Percentiles rank a stretch among this genome's conserved stretches.
phyloP scores from a whole-genome alignment of 352 stramenopile genomes.

The Pythium diclinum region DNA sequence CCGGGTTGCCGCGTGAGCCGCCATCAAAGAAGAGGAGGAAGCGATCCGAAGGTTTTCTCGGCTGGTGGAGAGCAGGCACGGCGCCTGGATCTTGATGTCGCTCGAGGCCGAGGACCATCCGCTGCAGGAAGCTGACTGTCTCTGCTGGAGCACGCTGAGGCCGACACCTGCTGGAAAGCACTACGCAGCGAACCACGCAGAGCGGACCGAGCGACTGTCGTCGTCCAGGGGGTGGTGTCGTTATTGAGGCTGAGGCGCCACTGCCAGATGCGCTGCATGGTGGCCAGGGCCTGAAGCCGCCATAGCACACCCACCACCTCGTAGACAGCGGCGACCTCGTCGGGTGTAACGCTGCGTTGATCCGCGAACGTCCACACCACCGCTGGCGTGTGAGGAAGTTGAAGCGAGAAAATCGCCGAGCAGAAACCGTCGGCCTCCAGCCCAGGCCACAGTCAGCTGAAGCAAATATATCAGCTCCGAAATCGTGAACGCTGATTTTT shows the following conservation, averaged over 20 bases:
- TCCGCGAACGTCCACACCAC: neutral
- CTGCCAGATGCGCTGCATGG: neutral
- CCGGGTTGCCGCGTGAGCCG: neutral
- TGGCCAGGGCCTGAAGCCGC: constrained; percentile 1
- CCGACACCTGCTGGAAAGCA: neutral
- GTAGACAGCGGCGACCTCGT: neutral
- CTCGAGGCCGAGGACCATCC: neutral
- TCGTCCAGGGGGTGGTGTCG: neutral
- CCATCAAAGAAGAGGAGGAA: constrained; percentile 9
- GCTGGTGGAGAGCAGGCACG: neutral
- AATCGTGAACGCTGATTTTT: too few relatives aligned
- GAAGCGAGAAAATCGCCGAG: neutral
- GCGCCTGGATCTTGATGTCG: neutral
- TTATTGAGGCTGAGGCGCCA: constrained; percentile 5
- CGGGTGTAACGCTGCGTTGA: neutral
- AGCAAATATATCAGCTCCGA: too few relatives aligned
- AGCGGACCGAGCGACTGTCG: neutral
- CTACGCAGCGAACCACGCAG: neutral
- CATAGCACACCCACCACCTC: neutral
- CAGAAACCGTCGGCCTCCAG: neutral
- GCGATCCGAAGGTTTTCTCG: neutral
- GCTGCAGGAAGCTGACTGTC: neutral
- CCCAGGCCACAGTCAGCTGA: too few relatives aligned
- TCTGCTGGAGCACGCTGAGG: neutral
- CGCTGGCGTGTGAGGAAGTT: neutral